phyloP scores from a whole-genome alignment of 257 asterid species.

The Solanum piurae region DNA sequence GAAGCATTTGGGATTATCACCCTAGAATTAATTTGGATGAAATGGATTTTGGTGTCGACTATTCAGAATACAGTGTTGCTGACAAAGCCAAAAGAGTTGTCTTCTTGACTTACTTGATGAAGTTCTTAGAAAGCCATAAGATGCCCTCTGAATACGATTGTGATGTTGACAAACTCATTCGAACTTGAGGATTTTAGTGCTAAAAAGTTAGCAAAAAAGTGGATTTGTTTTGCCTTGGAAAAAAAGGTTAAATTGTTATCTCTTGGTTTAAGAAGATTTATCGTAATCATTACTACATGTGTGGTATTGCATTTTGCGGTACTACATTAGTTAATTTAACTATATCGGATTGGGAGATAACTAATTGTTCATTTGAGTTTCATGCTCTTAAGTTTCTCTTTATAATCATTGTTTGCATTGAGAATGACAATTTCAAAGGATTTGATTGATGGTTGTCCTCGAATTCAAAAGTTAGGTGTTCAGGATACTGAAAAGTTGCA shows the following conservation, averaged over 20 bases:
- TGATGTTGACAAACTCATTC: too few relatives aligned
- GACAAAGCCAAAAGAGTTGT: not conserved
- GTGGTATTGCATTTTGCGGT: not conserved
- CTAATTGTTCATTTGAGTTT: not conserved
- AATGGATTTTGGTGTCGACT: not conserved
- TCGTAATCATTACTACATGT: not conserved
- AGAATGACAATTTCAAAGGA: not conserved
- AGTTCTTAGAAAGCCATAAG: not conserved
- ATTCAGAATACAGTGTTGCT: not conserved
- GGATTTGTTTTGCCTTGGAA: too few relatives aligned
- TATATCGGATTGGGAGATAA: not conserved
- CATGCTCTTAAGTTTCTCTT: not conserved
- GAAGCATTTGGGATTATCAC: not conserved
- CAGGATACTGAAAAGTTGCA: not conserved
- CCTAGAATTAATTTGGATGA: not conserved
- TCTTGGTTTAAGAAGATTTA: not conserved
- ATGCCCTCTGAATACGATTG: too few relatives aligned
- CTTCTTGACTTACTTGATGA: not conserved
- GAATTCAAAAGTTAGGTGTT: not conserved
- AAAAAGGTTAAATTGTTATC: too few relatives aligned
- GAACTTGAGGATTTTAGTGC: too few relatives aligned
- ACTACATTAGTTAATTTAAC: not conserved
- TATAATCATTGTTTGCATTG: not conserved
- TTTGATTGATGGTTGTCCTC: not conserved
- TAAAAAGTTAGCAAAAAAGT: too few relatives aligned